Evolutionary conservation across 1,284 basidiomycete species (phyloP), one percentile per base, ranked within the genome.

Genomic region (Microbotryum lychnidis-dioicae): DNA sequence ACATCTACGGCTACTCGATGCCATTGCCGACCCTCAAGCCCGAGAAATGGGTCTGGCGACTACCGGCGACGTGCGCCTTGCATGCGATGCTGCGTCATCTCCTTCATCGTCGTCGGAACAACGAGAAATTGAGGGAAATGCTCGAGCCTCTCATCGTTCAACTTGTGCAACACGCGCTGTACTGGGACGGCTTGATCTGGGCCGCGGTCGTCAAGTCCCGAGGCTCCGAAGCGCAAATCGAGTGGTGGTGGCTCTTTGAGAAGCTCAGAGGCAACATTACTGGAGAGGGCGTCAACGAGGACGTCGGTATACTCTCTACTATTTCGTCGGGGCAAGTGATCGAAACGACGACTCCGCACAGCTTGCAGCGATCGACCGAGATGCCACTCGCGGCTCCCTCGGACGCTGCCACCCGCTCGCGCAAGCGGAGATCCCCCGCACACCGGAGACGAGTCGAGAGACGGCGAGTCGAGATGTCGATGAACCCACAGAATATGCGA

Each of bases 11-110:
- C 44, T 23, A 23, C 23, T 16, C 45, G 20, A 20, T 51, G 27
- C 58, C 46, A 9, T 12, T 46, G 9, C 14, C 27, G 23, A 50
- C 21, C 25, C 33, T 67, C 18, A 42, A 42, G 1, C 66, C 66
- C 9, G 66, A 65, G 44, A 60, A 48, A 20, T 68, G 67, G 67
- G 56, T 68, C 16, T 68, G 67, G 67, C 50, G 62, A 1, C 25
- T 60, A 3, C 67, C 67, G 1, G 67, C 64, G 0, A 54, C 65
- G 1, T 55, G 56, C 8, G 65, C 64, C 1, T 42, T 68, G 7
- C 60, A 68, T 44, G 55, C 64, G 2, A 60, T 66, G 46, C 55
- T 68, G 7, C 59, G 60, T 9, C 18, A 48, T 14, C 31, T 58
- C 54, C 57, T 7, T 23, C 23, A 25, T 25, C 33, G 3, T 14